Evolutionary conservation across 116 monocot genomes (phyloP).

Genomic region (Phalaenopsis hybrid): DNA sequence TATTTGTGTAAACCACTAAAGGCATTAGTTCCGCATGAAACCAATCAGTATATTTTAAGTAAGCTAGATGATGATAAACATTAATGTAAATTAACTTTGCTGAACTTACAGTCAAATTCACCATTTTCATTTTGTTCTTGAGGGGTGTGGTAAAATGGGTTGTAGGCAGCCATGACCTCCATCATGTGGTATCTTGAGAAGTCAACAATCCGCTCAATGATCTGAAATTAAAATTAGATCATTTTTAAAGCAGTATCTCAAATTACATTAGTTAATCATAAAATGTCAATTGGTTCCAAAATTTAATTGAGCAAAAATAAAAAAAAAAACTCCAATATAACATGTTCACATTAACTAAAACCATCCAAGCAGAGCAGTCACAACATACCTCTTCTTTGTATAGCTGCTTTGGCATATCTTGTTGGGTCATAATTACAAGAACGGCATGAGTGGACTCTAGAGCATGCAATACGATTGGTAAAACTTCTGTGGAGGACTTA

Average conservation of each 20-base stretch:
- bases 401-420: conserved; percentile 94
- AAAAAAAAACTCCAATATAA: not conserved
- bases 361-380: not conserved
- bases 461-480: conserved; percentile 51
- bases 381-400: conserved; percentile 91
- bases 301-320: not conserved
- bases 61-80: not conserved
- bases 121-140: conserved; percentile 69
- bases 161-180: conserved; percentile 64
- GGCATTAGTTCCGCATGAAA: not conserved
- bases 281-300: not conserved
- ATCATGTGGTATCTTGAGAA: conserved; percentile 81
- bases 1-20: no score
- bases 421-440: conserved; percentile 75
- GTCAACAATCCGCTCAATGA: conserved; percentile 90
- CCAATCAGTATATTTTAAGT: not conserved
- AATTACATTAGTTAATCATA: conserved; percentile 1
- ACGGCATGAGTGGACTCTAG: conserved; percentile 81
- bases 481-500: conserved; percentile 60
- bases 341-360: not conserved
- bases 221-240: conserved; percentile 33
- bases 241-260: conserved; percentile 11
- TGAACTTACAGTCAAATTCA: conserved; percentile 46
- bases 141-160: conserved; percentile 53
- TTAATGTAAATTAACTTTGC: not conserved